phyloP scores from a whole-genome alignment of 2,329 filamentous ascomycete species.

The Samsoniella hepiali region DNA sequence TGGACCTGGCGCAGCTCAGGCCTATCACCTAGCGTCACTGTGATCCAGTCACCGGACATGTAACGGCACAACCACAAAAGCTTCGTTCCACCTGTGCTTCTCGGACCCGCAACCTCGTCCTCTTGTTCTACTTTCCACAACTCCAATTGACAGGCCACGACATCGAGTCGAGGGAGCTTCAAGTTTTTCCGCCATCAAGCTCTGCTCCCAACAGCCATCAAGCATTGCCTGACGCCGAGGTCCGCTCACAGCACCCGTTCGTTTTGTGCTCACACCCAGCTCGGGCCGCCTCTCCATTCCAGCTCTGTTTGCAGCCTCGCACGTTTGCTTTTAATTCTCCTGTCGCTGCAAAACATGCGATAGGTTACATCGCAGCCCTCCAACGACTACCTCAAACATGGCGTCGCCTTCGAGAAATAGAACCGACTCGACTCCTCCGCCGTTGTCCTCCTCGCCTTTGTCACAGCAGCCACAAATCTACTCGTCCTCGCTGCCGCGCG shows the following conservation, averaged over 20 bases:
- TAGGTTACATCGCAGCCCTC: background rate
- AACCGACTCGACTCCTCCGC: slow-evolving; percentile 17
- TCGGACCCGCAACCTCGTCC: slow-evolving; percentile 5
- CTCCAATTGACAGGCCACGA: background rate
- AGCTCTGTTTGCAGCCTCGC: background rate
- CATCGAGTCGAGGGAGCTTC: background rate
- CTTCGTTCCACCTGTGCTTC: slow-evolving; percentile 1
- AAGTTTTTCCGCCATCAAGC: background rate
- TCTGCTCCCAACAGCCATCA: background rate
- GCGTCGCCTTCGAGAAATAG: slow-evolving; percentile 18
- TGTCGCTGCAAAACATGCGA: slow-evolving; percentile 9
- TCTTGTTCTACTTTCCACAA: background rate
- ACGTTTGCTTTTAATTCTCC: background rate
- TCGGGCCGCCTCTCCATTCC: slow-evolving; percentile 7
- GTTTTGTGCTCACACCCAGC: slow-evolving; percentile 1
- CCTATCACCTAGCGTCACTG: slow-evolving; percentile 2
- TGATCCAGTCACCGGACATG: slow-evolving; percentile 12
- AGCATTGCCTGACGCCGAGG: background rate
- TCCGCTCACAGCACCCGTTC: background rate
- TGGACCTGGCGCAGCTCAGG: background rate
- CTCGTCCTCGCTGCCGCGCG: slow-evolving; percentile 54
- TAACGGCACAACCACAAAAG: slow-evolving; percentile 10
- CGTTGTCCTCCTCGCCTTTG: slow-evolving; percentile 46
- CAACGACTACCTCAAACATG: slow-evolving; percentile 10
- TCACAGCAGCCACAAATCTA: slow-evolving; percentile 45